These are phyloP conservation scores for Botryotinia convoluta DNA, from an alignment of 2,329 filamentous ascomycete genomes.

Conservation along the genomic window DNA sequence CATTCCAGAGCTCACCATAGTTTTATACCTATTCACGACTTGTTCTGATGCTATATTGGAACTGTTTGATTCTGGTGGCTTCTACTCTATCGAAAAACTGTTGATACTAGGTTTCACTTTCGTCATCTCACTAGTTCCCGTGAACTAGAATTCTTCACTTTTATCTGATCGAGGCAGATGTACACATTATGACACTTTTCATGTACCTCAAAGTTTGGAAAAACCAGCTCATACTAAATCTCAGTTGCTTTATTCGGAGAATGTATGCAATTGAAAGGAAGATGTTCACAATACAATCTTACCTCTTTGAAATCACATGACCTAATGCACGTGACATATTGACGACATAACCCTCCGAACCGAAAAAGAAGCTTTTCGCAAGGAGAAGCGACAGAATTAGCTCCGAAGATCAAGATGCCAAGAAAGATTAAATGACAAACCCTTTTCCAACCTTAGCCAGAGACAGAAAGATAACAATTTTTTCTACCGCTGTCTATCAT, in stretches of 20 bases:
- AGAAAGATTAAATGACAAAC: background rate
- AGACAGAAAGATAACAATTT: fast-evolving
- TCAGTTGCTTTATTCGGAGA: background rate
- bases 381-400: background rate
- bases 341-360: background rate
- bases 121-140: background rate
- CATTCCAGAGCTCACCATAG: background rate
- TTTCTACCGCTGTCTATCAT: background rate
- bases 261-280: background rate
- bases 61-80: background rate
- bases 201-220: fast-evolving
- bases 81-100: background rate
- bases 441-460: background rate
- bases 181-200: background rate
- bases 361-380: background rate
- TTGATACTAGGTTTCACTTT: background rate
- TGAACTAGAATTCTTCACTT: background rate
- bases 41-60: background rate
- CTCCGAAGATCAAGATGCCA: background rate
- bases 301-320: background rate
- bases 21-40: background rate
- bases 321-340: fast-evolving
- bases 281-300: background rate
- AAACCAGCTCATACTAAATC: fast-evolving
- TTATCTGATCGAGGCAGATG: background rate